A percentile compares a stretch with the other conserved stretches of the same genome.
These are phyloP conservation scores for Exophiala spinifera DNA, from an alignment of 2,329 filamentous ascomycete species.

Conservation along the genomic window DNA sequence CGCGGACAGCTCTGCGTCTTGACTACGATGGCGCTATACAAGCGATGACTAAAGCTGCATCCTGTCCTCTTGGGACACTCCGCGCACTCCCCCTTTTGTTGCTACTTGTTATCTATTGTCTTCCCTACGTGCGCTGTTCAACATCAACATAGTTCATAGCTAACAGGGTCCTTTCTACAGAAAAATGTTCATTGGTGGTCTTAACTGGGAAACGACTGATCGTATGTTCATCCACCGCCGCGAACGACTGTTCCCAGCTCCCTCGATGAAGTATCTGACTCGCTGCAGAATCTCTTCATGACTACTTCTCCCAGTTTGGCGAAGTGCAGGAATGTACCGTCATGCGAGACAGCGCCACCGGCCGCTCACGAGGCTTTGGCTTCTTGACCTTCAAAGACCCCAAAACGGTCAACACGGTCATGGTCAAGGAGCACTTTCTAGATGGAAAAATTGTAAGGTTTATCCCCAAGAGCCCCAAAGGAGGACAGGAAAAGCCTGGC, in stretches of 20 bases:
- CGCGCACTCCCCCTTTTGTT: not conserved
- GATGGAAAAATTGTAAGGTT: constrained; percentile 91
- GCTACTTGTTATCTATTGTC: not conserved
- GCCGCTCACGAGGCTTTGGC: constrained; percentile 90
- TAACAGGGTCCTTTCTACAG: constrained; percentile 53
- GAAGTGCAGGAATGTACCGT: constrained; percentile 97
- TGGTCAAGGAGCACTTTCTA: constrained; percentile 98
- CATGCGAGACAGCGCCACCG: constrained; percentile 95
- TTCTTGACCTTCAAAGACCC: constrained; percentile 98
- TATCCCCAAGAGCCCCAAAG: constrained; percentile 26
- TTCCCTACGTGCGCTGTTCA: too few species aligned
- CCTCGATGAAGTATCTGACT: constrained; percentile 4
- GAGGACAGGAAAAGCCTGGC: constrained; percentile 22
- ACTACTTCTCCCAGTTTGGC: constrained; percentile 97
- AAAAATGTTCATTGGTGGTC: constrained; percentile 99
- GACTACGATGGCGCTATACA: not conserved
- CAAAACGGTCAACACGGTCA: constrained; percentile 97
- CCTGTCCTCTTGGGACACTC: not conserved
- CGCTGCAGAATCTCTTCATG: constrained; percentile 78
- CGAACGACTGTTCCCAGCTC: not conserved
- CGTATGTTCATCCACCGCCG: constrained; percentile 58
- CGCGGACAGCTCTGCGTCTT: not conserved
- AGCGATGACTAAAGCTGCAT: too few species aligned
- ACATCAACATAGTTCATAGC: constrained; percentile 22
- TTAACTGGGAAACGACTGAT: constrained; percentile 99